Conservation (phyloP, 2,329 filamentous ascomycete genomes). For the Colletotrichum agaves region DNA sequence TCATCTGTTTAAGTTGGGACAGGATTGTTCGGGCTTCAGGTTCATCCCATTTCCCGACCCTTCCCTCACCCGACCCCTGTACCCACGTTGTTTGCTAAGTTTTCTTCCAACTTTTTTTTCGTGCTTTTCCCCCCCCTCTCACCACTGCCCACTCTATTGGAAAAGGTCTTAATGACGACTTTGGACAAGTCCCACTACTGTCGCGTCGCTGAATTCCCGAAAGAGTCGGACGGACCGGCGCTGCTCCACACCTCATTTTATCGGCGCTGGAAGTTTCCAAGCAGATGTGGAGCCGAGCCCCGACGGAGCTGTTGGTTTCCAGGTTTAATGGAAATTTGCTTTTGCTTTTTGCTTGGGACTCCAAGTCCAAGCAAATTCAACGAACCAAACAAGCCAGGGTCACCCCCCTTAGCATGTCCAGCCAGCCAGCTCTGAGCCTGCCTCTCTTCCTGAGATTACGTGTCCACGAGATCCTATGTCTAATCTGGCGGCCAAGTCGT, state of each 20-base stretch:
- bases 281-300: constrained; percentile 12
- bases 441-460: constrained; percentile 17
- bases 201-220: constrained; percentile 18
- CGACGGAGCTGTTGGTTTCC: constrained; percentile 10
- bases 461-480: constrained; percentile 24
- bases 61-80: constrained; percentile 1
- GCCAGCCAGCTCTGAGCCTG: not conserved
- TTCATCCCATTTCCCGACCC: constrained; percentile 16
- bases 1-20: constrained; percentile 14
- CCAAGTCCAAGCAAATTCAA: not conserved
- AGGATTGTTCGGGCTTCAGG: constrained; percentile 17
- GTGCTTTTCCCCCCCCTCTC: constrained; percentile 2
- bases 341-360: not conserved
- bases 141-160: constrained; percentile 4
- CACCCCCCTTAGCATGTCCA: constrained; percentile 15
- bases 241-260: constrained; percentile 33
- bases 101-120: not conserved
- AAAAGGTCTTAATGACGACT: constrained; percentile 16
- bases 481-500: constrained; percentile 9
- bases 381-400: not conserved
- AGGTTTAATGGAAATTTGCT: constrained; percentile 4
- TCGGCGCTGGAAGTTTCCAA: constrained; percentile 18
- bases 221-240: constrained; percentile 7
- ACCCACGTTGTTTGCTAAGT: not conserved
- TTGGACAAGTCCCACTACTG: constrained; percentile 11